These are phyloP conservation scores for Cichorium intybus DNA, from an alignment of 140 eudicot genomes.

Conservation along the genomic window DNA sequence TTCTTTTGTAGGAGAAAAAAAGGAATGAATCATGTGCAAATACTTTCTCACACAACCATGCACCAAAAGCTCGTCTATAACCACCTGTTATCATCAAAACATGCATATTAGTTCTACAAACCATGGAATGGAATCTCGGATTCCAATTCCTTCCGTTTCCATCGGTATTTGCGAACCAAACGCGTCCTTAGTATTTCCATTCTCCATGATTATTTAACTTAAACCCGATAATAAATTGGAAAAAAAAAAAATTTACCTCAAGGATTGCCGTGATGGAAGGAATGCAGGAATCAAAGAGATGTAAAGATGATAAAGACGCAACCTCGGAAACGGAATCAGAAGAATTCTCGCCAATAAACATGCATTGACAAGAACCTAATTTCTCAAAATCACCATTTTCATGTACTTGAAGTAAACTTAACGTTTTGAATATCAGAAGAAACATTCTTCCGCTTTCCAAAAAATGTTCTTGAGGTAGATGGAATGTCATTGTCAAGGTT, in stretches of 20 bases:
- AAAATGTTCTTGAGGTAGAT: conserved; percentile 27
- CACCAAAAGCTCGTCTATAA: conserved; percentile 62
- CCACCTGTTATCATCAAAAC: conserved; percentile 45
- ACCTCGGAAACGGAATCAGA: conserved; percentile 37
- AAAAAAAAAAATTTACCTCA: conserved; percentile 52
- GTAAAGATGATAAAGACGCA: conserved; percentile 41
- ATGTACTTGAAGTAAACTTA: conserved; percentile 35
- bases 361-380: conserved; percentile 35
- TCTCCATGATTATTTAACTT: not conserved
- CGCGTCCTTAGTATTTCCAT: not conserved
- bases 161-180: too few species aligned
- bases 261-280: conserved; percentile 35
- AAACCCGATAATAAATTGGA: conserved; percentile 2
- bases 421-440: conserved; percentile 35
- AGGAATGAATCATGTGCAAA: conserved; percentile 37
- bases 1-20: conserved; percentile 32
- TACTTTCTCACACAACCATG: conserved; percentile 43
- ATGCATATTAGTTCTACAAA: conserved; percentile 8
- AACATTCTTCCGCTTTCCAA: conserved; percentile 44
- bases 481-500: conserved; percentile 40
- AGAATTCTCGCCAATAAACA: conserved; percentile 22
- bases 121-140: too few species aligned
- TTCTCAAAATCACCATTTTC: conserved; percentile 23
- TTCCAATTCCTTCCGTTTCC: too few species aligned
- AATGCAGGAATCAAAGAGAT: conserved; percentile 44